phyloP scores from a whole-genome alignment of 176 grass and related monocot species.

The Pharus latifolius region DNA sequence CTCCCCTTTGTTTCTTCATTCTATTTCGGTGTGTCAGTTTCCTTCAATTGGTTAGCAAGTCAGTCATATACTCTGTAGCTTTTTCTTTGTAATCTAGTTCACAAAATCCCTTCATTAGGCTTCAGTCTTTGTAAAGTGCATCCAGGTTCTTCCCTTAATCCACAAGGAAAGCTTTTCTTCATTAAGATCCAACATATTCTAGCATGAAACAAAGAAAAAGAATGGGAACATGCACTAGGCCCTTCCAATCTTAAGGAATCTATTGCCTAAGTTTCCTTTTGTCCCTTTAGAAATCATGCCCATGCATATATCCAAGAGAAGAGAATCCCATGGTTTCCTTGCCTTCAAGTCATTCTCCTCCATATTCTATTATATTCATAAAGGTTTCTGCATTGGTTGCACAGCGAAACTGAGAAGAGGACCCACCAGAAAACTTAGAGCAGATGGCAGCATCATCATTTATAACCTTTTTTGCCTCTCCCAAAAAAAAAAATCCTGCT shows the following conservation, averaged over 20 bases:
- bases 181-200: conserved; percentile 20
- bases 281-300: conserved; percentile 34
- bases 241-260: conserved; percentile 29
- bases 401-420: not conserved
- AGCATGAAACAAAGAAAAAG: conserved; percentile 32
- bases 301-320: conserved; percentile 18
- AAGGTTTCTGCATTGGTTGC: not conserved
- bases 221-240: conserved; percentile 29
- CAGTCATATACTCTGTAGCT: not conserved
- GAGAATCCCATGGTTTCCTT: conserved; percentile 49
- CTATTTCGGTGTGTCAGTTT: not conserved
- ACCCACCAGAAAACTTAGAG: not conserved
- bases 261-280: conserved; percentile 32
- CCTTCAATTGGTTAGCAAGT: not conserved
- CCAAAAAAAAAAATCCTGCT: too few species aligned
- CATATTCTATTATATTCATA: conserved; percentile 24
- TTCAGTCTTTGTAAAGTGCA: conserved; percentile 30
- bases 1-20: not conserved
- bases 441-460: not conserved
- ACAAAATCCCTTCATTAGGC: conserved; percentile 4
- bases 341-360: conserved; percentile 48
- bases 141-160: conserved; percentile 74
- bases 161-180: conserved; percentile 53
- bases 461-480: not conserved
- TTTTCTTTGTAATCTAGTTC: conserved; percentile 6